Base-by-base conservation (phyloP, 306 rosid genomes). In the Malus orientalis region DNA sequence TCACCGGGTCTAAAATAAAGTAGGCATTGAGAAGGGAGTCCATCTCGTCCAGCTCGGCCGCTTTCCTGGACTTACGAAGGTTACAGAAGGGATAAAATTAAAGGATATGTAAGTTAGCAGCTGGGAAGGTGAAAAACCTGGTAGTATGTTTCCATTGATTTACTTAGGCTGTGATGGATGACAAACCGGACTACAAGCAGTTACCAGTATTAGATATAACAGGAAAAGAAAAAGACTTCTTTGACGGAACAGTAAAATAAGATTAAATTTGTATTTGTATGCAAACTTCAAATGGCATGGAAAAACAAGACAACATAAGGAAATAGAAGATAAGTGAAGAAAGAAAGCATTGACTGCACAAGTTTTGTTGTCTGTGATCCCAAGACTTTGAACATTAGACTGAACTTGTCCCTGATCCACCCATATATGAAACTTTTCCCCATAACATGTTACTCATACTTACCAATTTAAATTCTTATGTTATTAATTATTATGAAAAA, bases 1-100 rank as follows among this genome's bases (percentile, higher is more conserved):
- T 94, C 98, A 77, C 83, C 97, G 25, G 98, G 91, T 77, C 98
- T 85, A 53, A 88, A 94, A 83, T 87, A 94, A 54, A 94, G 91
- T 44, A 94, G 74, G 86, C 98, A 94, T 85, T 94, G 97, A 68
- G 98, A 91, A 86, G 94, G 97, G 72, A 91, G 97, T 63, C 97
- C 98, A 86, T 94, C 98, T 67, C 98, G 89, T 58, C 98, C 98
- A 74, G 97, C 98, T 77, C 97, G 94, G 66, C 98, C 97, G 83
- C 98, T 93, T 90, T 93, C 98, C 98, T 93, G 90, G 65, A 45
- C 73, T 22, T 81, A 74, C 62, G 54, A 32, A 30, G 76, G 79
- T 84, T 63, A 85, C 67, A 67, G 22, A 66, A 71, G 27, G 58
- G 51, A 72, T 33, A 78, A 74, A 58, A 63, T 25, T 74, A 30